Conservation (phyloP, 257 asterid species). For the Mitragyna speciosa region DNA sequence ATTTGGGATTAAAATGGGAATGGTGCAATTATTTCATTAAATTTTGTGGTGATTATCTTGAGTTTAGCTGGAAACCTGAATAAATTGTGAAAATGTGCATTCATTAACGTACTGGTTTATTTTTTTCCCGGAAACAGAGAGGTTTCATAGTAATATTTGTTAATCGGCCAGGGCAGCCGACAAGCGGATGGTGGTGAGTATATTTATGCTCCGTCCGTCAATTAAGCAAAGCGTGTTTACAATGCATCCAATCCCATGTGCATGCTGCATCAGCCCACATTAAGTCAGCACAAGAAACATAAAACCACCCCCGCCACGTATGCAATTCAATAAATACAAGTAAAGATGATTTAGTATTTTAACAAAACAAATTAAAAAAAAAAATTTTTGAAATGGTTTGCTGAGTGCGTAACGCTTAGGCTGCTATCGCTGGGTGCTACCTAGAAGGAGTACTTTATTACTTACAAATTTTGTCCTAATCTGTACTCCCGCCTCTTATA, state of each 20-base stretch:
- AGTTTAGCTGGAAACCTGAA: too few relatives aligned
- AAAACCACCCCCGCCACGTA: slow-evolving; percentile 20
- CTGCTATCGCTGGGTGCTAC: not conserved
- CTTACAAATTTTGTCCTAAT: slow-evolving; percentile 31
- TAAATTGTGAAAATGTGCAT: too few relatives aligned
- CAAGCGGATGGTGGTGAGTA: slow-evolving; percentile 26
- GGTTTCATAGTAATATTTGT: too few relatives aligned
- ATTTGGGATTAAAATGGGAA: not conserved
- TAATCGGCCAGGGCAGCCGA: slow-evolving; percentile 13
- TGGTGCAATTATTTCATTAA: not conserved
- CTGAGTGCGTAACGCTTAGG: not conserved
- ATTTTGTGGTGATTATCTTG: too few relatives aligned
- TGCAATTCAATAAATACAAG: slow-evolving; percentile 5
- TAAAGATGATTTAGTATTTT: not conserved
- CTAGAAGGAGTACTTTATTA: not conserved
- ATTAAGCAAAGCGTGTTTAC: slow-evolving; percentile 40
- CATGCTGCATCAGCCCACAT: slow-evolving; percentile 42
- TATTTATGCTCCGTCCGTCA: slow-evolving; percentile 27
- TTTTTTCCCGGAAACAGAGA: too few relatives aligned
- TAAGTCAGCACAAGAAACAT: slow-evolving; percentile 31
- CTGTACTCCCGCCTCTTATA: slow-evolving; percentile 36
- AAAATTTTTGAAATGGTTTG: too few relatives aligned
- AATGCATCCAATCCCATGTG: slow-evolving; percentile 47
- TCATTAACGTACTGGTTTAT: too few relatives aligned
- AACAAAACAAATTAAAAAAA: not conserved